These are phyloP conservation scores for Mycena epipterygia DNA, from an alignment of 768 basidiomycete genomes.

Conservation along the genomic window DNA sequence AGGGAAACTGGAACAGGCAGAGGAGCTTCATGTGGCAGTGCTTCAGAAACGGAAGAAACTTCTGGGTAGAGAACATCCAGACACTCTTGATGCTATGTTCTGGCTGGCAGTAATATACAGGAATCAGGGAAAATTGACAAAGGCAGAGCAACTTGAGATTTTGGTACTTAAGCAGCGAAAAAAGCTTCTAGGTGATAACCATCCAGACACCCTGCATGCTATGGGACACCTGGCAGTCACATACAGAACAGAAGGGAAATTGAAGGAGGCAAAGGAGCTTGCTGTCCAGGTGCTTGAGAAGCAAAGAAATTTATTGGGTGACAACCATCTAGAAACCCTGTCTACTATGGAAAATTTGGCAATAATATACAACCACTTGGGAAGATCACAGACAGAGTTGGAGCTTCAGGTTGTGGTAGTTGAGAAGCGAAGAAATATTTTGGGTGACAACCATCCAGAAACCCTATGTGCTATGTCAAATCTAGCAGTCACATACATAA, in stretches of 20 bases:
- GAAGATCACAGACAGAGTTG: not conserved
- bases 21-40: not conserved
- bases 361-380: not conserved
- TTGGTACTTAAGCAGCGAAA: too few relatives aligned
- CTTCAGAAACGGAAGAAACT: not conserved
- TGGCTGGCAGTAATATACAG: not conserved
- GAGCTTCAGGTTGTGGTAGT: too few relatives aligned
- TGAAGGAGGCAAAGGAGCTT: too few relatives aligned
- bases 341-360: not conserved
- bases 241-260: too few relatives aligned
- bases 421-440: too few relatives aligned
- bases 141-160: not conserved
- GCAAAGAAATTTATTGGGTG: too few relatives aligned
- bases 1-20: not conserved
- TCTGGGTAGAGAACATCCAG: not conserved
- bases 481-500: not conserved
- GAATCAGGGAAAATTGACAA: not conserved
- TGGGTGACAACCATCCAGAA: too few relatives aligned
- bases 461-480: not conserved
- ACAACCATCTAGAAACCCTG: too few relatives aligned
- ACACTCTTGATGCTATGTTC: not conserved
- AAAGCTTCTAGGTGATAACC: not conserved
- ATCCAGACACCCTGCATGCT: not conserved
- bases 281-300: too few relatives aligned
- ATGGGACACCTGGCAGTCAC: not conserved